Base-by-base conservation (phyloP, 371 early-diverging fungal species). In the Actinomortierella ambigua region DNA sequence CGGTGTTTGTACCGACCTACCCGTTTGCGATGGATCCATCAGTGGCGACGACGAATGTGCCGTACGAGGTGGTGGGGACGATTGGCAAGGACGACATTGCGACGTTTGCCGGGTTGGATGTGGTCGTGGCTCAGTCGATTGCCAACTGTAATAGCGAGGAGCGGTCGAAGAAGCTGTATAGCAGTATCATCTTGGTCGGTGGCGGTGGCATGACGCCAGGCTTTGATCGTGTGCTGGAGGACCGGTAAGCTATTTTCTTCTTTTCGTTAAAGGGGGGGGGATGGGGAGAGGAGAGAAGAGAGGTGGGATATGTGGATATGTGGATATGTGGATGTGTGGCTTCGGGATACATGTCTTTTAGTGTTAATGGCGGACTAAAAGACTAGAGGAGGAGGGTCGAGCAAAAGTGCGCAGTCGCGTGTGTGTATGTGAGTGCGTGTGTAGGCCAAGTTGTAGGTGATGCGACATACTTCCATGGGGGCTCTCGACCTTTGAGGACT, bases 201-300 rank as follows among this genome's bases (percentile, higher is more conserved):
- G 95, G 95, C 41, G 95, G 95, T n/a, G 91, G 88, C 6, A 83
- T 87, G 75, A 81, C 91, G 27, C 80, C 85, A 3, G 90, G 90
- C 9, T 87, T 95, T 55, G 84, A 82, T 57, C 77, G 82, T 14
- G 79, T 92, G 17, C 77, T 95, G 46, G 88, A 93, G 57, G 87
- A 88, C 55, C 80, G 91, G 81, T 85, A 82, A 76, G 63, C 50
- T n/a, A 13, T 55, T 13, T n/a, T 51, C 20, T 50, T 55, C 15
- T 53, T 34, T 53, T 23, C 34, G 11, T 34, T 34, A 34, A 4
- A 11, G 7, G 11, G 7, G 34, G 4, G 34, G 4, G 34, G 34
- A 11, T 34, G 34, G 11, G 34, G 11, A 11, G 11, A 11, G 34
- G 34, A 34, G 34, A 34, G 34, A 34, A n/a, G n/a, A n/a, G n/a